A percentile compares a stretch with the other conserved stretches of the same genome.
Evolutionary conservation across 495 filamentous ascomycete species (phyloP).

Genomic region (Annulohypoxylon moriforme): DNA sequence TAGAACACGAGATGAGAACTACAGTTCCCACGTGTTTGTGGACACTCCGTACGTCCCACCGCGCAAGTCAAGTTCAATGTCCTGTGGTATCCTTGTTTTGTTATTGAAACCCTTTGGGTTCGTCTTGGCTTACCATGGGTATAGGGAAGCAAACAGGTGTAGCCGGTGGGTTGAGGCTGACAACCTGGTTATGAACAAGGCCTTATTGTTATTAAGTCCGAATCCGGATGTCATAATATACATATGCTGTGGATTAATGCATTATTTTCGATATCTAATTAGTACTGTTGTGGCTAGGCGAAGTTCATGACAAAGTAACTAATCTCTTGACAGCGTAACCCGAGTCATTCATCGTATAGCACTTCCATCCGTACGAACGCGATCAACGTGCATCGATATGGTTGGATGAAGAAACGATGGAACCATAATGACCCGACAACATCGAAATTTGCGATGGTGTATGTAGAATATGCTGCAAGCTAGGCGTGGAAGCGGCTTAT

Average conservation of each 20-base stretch:
- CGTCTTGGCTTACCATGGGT: neutral
- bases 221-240: neutral
- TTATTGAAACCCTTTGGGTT: neutral
- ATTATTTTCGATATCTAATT: neutral
- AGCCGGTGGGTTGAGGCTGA: neutral
- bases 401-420: neutral
- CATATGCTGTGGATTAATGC: too few relatives aligned
- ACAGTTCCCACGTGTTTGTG: neutral
- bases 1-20: neutral
- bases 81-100: neutral
- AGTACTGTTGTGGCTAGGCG: neutral
- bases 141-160: neutral
- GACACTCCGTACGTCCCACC: neutral
- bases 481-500: slow-evolving; percentile 9
- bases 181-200: neutral
- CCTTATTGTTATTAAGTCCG: neutral
- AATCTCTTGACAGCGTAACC: neutral
- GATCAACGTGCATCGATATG: slow-evolving; percentile 5
- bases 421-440: slow-evolving; percentile 4
- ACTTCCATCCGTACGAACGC: neutral
- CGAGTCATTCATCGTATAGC: neutral
- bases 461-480: neutral
- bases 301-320: neutral
- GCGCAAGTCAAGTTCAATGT: neutral
- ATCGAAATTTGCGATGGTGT: neutral